Evolutionary conservation across 306 rosid species (phyloP).

Genomic region (Ceratonia siliqua): DNA sequence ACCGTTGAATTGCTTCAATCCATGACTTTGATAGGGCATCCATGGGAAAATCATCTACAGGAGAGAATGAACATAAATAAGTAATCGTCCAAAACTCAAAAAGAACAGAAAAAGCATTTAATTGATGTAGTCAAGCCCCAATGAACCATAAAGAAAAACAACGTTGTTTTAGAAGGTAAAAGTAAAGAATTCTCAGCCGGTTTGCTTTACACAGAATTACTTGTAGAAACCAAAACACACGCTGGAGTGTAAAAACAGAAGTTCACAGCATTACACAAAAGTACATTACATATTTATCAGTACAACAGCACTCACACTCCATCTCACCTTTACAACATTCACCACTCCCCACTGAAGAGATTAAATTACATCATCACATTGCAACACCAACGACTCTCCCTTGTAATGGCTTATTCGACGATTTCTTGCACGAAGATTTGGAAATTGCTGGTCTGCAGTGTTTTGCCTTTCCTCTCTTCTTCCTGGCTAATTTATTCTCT

Average conservation of each 20-base stretch:
- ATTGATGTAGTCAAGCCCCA: no score
- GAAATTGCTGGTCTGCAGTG: constrained; percentile 21
- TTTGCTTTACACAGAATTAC: neutral
- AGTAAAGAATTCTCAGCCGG: no score
- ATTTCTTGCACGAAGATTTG: constrained; percentile 22
- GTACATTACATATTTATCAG: neutral
- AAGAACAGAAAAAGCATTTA: no score
- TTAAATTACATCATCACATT: neutral
- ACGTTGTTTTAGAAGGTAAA: no score
- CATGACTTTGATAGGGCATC: no score
- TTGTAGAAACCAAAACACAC: neutral
- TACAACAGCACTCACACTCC: neutral
- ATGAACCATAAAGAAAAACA: neutral
- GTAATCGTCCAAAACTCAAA: no score
- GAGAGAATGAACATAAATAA: no score
- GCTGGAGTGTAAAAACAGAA: neutral
- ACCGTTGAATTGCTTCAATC: no score
- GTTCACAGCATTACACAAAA: neutral
- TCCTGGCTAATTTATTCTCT: constrained; percentile 65
- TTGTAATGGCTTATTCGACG: neutral
- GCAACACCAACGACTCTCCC: neutral
- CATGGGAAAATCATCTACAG: no score
- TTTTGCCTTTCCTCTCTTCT: constrained; percentile 42
- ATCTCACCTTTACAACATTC: neutral
- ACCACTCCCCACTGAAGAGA: neutral